A percentile compares a stretch with the other conserved stretches of the same genome.
Conservation (phyloP, 2,329 filamentous ascomycete genomes). For the Huntiella abstrusa region DNA sequence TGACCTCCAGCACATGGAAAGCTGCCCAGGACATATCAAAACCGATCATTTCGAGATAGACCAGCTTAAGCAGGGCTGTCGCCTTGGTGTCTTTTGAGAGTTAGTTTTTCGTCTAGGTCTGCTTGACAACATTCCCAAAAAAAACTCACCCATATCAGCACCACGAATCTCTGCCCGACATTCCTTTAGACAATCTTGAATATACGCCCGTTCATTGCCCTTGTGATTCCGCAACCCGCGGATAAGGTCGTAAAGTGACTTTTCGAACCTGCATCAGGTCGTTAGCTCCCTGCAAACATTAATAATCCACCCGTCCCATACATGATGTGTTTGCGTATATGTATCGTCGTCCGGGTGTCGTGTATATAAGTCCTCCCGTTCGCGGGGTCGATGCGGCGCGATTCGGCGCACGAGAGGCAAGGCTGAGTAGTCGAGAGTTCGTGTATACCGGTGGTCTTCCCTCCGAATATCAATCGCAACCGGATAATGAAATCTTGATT, state of each 20-base stretch:
- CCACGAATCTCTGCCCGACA: slow-evolving; percentile 82
- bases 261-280: slow-evolving; percentile 66
- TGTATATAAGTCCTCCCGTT: too few species aligned
- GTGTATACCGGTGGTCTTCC: too few species aligned
- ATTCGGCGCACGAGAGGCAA: too few species aligned
- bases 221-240: slow-evolving; percentile 89
- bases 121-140: neutral
- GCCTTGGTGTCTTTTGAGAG: slow-evolving; percentile 62
- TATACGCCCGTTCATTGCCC: slow-evolving; percentile 86
- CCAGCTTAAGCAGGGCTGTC: slow-evolving; percentile 82
- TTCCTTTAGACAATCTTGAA: slow-evolving; percentile 84
- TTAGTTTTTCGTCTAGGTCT: neutral
- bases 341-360: too few species aligned
- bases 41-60: slow-evolving; percentile 97
- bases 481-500: too few species aligned
- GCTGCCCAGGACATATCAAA: slow-evolving; percentile 99
- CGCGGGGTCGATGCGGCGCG: too few species aligned
- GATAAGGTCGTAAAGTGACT: slow-evolving; percentile 97
- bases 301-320: too few species aligned
- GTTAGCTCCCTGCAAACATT: too few species aligned
- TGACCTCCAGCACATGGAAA: slow-evolving; percentile 96
- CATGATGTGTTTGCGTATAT: too few species aligned
- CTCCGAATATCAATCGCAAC: too few species aligned
- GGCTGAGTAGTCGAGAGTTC: too few species aligned
- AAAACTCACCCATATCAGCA: slow-evolving; percentile 65